Evolutionary conservation across 257 asterid species (phyloP).

Genomic region (Mentha longifolia): DNA sequence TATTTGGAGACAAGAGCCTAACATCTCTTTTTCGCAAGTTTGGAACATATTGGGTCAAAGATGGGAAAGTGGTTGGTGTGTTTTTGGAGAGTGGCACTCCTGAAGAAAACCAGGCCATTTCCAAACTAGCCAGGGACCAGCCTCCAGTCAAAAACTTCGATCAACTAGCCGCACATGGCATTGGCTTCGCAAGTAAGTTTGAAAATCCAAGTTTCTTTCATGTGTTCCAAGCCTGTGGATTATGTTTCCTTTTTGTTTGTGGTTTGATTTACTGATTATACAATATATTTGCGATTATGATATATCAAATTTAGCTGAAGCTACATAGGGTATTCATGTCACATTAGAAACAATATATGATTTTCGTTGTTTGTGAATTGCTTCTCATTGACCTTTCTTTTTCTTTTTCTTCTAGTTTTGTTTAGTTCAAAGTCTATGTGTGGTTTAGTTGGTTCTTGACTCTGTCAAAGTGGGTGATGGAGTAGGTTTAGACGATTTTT

Average conservation of each 20-base stretch:
- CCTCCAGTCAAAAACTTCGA: constrained; percentile 67
- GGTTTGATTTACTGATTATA: background rate
- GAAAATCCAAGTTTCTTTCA: constrained; percentile 24
- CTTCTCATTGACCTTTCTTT: too few species aligned
- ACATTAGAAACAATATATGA: background rate
- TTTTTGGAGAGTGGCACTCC: constrained; percentile 90
- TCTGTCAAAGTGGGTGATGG: background rate
- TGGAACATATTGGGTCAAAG: constrained; percentile 87
- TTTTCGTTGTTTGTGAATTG: background rate
- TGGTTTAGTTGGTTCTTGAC: background rate
- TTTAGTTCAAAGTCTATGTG: background rate
- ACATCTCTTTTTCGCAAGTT: constrained; percentile 76
- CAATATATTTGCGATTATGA: too few species aligned
- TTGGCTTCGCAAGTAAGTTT: constrained; percentile 72
- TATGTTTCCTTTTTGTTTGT: background rate
- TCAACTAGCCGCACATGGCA: constrained; percentile 66
- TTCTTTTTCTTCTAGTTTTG: too few species aligned
- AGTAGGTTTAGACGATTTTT: background rate
- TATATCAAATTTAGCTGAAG: too few species aligned
- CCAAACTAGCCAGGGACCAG: constrained; percentile 78
- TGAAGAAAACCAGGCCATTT: constrained; percentile 84
- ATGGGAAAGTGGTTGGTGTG: constrained; percentile 80
- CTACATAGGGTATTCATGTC: background rate
- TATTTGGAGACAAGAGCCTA: constrained; percentile 77
- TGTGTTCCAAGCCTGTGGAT: constrained; percentile 18